A percentile compares a stretch with the other conserved stretches of the same genome.
Conservation (phyloP, 176 grass and related monocot species). For the Puccinellia tenuiflora region DNA sequence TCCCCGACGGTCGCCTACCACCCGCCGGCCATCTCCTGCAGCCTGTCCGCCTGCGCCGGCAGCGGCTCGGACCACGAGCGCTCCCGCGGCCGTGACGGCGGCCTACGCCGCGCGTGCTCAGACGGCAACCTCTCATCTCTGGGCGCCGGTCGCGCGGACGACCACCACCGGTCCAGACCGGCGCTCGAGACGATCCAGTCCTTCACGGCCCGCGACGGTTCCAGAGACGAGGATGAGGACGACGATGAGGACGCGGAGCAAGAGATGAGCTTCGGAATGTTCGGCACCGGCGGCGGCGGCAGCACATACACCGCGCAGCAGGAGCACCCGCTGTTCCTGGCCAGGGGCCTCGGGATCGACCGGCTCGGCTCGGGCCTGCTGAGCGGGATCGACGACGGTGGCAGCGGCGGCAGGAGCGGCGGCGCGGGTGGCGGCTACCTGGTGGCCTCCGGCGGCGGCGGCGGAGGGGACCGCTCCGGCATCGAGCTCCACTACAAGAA, state of each 20-base stretch:
- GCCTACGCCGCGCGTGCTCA: constrained; percentile 52
- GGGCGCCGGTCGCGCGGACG: background rate
- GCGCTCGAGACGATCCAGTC: constrained; percentile 12
- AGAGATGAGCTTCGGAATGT: constrained; percentile 5
- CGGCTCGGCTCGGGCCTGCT: constrained; percentile 56
- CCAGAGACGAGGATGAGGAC: background rate
- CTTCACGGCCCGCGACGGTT: background rate
- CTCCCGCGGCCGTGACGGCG: background rate
- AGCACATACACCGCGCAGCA: constrained; percentile 3
- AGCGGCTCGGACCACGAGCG: constrained; percentile 23
- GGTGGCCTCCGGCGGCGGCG: constrained; percentile 33
- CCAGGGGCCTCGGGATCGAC: constrained; percentile 84
- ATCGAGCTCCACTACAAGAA: constrained; percentile 73
- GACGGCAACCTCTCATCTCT: constrained; percentile 48
- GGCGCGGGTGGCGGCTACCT: background rate
- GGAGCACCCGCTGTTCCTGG: constrained; percentile 73
- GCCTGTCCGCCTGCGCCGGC: background rate
- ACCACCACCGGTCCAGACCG: background rate
- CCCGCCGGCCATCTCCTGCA: constrained; percentile 37
- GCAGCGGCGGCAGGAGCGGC: background rate
- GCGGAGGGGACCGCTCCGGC: constrained; percentile 50
- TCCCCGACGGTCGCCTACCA: constrained; percentile 30
- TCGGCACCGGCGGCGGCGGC: background rate
- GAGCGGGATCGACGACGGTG: background rate
- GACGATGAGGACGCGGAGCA: background rate